phyloP scores from a whole-genome alignment of 1,284 basidiomycete species.

The Marasmius sp. region DNA sequence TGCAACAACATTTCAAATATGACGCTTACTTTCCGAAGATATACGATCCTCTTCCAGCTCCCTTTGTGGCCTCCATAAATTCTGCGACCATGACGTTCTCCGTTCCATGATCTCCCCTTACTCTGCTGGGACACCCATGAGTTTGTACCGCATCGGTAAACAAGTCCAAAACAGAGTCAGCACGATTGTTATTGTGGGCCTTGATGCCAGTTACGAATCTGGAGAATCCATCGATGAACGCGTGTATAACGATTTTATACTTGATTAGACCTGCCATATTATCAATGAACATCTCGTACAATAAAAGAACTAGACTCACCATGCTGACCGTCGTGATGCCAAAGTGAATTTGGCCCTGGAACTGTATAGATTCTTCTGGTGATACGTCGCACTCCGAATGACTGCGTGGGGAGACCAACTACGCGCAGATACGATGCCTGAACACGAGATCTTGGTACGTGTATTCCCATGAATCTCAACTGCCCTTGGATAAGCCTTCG shows the following conservation, averaged over 20 bases:
- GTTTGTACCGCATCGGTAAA: slow-evolving; percentile 19
- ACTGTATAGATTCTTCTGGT: background rate
- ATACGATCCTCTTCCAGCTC: slow-evolving; percentile 23
- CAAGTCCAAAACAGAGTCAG: slow-evolving; percentile 26
- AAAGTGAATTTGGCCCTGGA: background rate
- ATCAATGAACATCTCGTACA: background rate
- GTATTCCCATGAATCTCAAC: background rate
- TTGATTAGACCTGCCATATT: slow-evolving; percentile 29
- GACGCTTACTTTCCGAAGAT: slow-evolving; percentile 28
- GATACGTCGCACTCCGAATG: background rate
- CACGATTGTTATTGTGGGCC: slow-evolving; percentile 27
- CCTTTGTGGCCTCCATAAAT: slow-evolving; percentile 24
- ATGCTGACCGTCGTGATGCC: slow-evolving; percentile 28
- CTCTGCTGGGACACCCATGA: slow-evolving; percentile 24
- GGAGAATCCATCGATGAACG: slow-evolving; percentile 30
- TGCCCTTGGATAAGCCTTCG: background rate
- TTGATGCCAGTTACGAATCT: slow-evolving; percentile 23
- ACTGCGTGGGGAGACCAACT: background rate
- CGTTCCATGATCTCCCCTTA: slow-evolving; percentile 31
- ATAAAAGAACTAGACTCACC: slow-evolving; percentile 17
- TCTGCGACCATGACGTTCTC: slow-evolving; percentile 31
- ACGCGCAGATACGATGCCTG: background rate
- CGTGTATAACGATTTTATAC: slow-evolving; percentile 32
- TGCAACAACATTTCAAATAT: background rate
- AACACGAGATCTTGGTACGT: background rate